Percentiles rank a stretch among this genome's conserved stretches.
Conservation (phyloP, 805 yeast species). For the Myxozyma udenii region DNA sequence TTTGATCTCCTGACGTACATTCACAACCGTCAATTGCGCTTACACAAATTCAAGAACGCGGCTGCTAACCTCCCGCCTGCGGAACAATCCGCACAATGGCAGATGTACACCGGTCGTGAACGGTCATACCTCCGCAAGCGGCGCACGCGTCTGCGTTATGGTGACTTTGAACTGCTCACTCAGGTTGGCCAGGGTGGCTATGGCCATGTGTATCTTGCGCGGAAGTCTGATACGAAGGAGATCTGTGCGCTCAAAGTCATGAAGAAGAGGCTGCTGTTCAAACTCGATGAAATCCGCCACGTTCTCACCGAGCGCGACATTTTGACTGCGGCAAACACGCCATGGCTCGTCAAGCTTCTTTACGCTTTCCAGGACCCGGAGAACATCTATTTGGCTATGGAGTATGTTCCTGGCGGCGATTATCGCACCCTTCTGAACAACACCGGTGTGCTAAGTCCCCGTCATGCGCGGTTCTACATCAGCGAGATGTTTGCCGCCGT, state of each 20-base stretch:
- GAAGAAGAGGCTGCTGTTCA: conserved; percentile 79
- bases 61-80: conserved; percentile 37
- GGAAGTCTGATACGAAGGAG: conserved; percentile 90
- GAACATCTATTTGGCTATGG: conserved; percentile 94
- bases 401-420: conserved; percentile 99
- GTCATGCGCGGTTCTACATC: conserved; percentile 92
- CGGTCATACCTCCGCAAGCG: conserved; percentile 80
- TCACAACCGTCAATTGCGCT: conserved; percentile 77
- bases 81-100: conserved; percentile 62
- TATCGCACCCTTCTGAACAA: conserved; percentile 90
- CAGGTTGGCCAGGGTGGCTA: conserved; percentile 99
- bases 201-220: conserved; percentile 96
- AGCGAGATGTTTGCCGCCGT: conserved; percentile 96
- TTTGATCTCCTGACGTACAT: conserved; percentile 95
- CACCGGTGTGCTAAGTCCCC: conserved; percentile 88
- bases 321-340: conserved; percentile 89
- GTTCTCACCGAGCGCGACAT: conserved; percentile 95
- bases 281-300: conserved; percentile 92
- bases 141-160: conserved; percentile 86
- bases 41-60: conserved; percentile 62
- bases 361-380: conserved; percentile 94
- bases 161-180: conserved; percentile 93
- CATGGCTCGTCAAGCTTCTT: conserved; percentile 89
- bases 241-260: conserved; percentile 92
- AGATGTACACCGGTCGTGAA: conserved; percentile 77